These are phyloP conservation scores for Lichtheimia ramosa DNA, from an alignment of 371 early-diverging fungal genomes.

Conservation along the genomic window DNA sequence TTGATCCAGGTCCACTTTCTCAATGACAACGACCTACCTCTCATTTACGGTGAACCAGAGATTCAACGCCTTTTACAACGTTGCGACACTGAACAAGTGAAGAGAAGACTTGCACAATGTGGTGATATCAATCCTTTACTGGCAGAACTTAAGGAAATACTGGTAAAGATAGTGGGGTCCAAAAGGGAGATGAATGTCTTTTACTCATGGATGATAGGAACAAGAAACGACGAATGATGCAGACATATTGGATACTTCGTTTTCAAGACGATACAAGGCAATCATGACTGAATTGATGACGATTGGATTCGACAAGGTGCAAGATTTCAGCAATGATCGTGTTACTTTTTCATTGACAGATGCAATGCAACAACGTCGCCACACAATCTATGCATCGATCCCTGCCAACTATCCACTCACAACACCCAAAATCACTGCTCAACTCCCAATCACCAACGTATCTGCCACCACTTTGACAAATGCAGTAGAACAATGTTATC, in stretches of 20 bases:
- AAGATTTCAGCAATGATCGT: conserved; percentile 14
- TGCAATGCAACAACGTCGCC: conserved; percentile 3
- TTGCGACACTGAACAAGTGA: conserved; percentile 7
- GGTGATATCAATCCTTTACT: conserved; percentile 29
- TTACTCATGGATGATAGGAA: neutral
- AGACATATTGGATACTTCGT: neutral
- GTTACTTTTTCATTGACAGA: conserved; percentile 15
- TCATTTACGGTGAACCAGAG: conserved; percentile 23
- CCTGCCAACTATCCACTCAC: conserved; percentile 24
- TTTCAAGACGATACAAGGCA: conserved; percentile 9
- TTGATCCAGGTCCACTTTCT: conserved; percentile 23
- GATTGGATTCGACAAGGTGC: conserved; percentile 28
- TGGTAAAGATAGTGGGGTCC: conserved; percentile 11
- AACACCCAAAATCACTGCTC: conserved; percentile 6
- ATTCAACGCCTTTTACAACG: conserved; percentile 17
- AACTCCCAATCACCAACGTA: conserved; percentile 18
- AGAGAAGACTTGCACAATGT: conserved; percentile 20
- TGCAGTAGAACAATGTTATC: neutral
- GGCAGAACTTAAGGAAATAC: conserved; percentile 34
- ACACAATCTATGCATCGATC: conserved; percentile 15
- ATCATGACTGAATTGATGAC: conserved; percentile 20
- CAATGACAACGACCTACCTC: conserved; percentile 4
- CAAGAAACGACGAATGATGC: neutral
- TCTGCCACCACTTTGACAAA: neutral
- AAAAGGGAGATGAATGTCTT: neutral